phyloP scores from a whole-genome alignment of 768 basidiomycete genomes.

The Agrocybe chaxingu region DNA sequence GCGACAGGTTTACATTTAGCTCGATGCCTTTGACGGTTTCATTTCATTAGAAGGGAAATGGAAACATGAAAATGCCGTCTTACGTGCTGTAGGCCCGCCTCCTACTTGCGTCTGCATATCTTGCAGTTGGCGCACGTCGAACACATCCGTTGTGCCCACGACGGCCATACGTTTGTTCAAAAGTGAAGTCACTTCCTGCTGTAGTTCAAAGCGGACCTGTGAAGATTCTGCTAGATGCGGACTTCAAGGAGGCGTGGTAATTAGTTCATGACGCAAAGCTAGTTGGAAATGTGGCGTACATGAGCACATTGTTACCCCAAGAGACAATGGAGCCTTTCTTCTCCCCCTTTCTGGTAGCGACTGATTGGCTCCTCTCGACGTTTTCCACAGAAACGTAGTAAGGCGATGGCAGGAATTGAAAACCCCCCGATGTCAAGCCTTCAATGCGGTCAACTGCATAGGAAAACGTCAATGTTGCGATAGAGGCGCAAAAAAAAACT shows the following conservation, averaged over 20 bases:
- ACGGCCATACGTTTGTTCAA: conserved; percentile 13
- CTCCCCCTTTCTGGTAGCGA: conserved; percentile 12
- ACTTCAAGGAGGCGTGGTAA: conserved; percentile 1
- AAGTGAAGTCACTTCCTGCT: conserved; percentile 13
- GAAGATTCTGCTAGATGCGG: conserved; percentile 12
- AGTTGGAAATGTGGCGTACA: conserved; percentile 5
- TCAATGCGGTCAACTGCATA: conserved; percentile 12
- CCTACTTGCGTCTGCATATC: conserved; percentile 12
- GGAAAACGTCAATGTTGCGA: not conserved
- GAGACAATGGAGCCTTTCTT: conserved; percentile 9
- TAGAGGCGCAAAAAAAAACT: not conserved
- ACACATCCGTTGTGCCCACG: conserved; percentile 14
- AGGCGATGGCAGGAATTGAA: conserved; percentile 15
- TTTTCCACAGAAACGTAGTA: conserved; percentile 13
- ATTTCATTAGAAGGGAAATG: not conserved
- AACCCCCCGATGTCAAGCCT: conserved; percentile 15
- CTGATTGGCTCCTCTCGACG: conserved; percentile 13
- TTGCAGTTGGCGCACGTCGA: conserved; percentile 12
- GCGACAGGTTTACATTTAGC: too few relatives aligned
- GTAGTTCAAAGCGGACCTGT: conserved; percentile 14
- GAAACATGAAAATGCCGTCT: conserved; percentile 6
- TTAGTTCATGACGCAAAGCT: not conserved
- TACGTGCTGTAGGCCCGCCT: conserved; percentile 12
- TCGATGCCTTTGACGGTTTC: too few relatives aligned
- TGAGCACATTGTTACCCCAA: conserved; percentile 20